A percentile compares a stretch with the other conserved stretches of the same genome.
These are phyloP conservation scores for Terana coerulea DNA, from an alignment of 768 basidiomycete genomes.

Conservation along the genomic window DNA sequence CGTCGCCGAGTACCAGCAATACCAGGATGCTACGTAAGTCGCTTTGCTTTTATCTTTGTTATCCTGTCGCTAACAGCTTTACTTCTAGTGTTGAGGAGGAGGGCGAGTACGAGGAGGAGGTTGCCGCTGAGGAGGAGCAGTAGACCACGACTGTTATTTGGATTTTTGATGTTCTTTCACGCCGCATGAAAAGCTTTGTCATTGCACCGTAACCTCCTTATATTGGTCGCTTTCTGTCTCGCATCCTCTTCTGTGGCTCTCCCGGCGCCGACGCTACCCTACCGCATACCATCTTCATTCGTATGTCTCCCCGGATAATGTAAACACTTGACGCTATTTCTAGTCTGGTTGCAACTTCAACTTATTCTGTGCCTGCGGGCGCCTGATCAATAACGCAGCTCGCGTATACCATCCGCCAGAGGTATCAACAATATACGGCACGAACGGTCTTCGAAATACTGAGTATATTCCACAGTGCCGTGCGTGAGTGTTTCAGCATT, in stretches of 20 bases:
- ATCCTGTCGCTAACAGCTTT: constrained; percentile 11
- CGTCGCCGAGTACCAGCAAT: constrained; percentile 96
- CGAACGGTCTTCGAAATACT: too few relatives aligned
- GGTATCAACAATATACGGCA: too few relatives aligned
- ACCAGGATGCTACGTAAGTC: constrained; percentile 89
- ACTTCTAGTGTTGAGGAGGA: constrained; percentile 73
- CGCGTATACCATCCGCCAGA: too few relatives aligned
- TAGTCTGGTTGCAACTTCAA: too few relatives aligned
- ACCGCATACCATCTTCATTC: constrained; percentile 6
- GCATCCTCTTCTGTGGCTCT: background rate
- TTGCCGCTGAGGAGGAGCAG: constrained; percentile 54
- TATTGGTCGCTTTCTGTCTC: constrained; percentile 29
- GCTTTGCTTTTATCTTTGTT: background rate
- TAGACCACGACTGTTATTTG: constrained; percentile 13
- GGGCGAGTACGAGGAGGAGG: constrained; percentile 85
- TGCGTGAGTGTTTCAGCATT: too few relatives aligned
- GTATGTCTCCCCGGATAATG: constrained; percentile 4
- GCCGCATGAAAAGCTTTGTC: constrained; percentile 25
- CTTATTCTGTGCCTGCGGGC: too few relatives aligned
- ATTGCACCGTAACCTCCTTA: constrained; percentile 27
- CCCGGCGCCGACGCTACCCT: constrained; percentile 9
- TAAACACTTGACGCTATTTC: constrained; percentile 1
- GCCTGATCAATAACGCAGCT: too few relatives aligned
- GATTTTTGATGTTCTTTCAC: constrained; percentile 13
- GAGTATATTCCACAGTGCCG: too few relatives aligned